Base-by-base conservation (phyloP, 768 basidiomycete species). In the Leccinum barrowsii region DNA sequence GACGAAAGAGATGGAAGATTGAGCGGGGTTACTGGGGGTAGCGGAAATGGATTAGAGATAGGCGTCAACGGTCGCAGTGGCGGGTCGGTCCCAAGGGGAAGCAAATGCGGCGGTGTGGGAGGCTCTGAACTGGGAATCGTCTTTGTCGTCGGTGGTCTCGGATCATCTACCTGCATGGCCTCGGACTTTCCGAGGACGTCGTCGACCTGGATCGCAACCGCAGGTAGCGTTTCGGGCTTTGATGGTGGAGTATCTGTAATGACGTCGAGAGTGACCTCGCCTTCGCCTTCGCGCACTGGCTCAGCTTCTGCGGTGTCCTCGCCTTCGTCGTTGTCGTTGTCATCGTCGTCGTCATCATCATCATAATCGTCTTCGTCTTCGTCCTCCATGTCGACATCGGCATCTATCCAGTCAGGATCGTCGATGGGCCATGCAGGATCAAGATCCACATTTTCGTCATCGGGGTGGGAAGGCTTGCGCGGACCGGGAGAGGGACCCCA, bases 311-410 rank as follows among this genome's bases (percentile, higher is more conserved):
- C 57, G 13, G 56, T 5, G 5, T 73, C 70, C 5, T 73, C 70
- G 0, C 73, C 72, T 15, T 73, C 70, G 17, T 73, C 68, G 7
- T 73, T 26, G 26, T 26, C 26, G 26, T 26, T 26, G 26, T 26
- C 26, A 26, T 26, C 26, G 26, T 26, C 26, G 26, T 26, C 7
- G 26, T 26, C 68, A 0, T 72, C 72, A 17, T 73, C 70, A 15
- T 73, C 68, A 8, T 71, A 59, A n/a, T 72, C 70, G 12, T 71
- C 70, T 0, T 71, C 70, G 37, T 71, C 70, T 0, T 71, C 70
- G 37, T 74, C 70, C 28, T 73, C 71, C 63, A 72, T 70, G 52
- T 72, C 70, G 1, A 70, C 54, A 28, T 72, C 71, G 1, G 62
- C 40, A 40, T 70, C 72, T 8, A 48, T 60, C 64, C 68, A 70